Evolutionary conservation across 345 rosid genomes (phyloP).

Genomic region (Alliaria petiolata): DNA sequence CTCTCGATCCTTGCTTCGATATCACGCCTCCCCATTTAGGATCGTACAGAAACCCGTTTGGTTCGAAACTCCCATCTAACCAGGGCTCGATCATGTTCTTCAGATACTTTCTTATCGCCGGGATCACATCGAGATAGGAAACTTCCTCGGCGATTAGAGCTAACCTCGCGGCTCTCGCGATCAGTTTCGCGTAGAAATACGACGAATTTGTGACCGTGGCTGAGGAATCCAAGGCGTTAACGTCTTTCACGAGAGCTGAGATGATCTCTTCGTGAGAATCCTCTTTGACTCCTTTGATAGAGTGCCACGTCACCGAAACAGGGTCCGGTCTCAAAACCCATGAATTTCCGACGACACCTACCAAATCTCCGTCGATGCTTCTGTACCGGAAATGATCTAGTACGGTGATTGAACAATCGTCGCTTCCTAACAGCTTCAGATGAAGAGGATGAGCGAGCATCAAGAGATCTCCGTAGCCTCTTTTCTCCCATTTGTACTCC

Average conservation of each 20-base stretch:
- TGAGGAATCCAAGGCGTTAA: slow-evolving; percentile 48
- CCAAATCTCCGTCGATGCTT: slow-evolving; percentile 86
- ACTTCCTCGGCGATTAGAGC: slow-evolving; percentile 93
- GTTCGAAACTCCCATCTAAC: slow-evolving; percentile 70
- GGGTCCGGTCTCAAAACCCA: slow-evolving; percentile 67
- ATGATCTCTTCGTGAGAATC: slow-evolving; percentile 51
- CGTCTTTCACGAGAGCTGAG: slow-evolving; percentile 67
- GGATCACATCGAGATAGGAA: slow-evolving; percentile 55
- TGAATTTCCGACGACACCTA: slow-evolving; percentile 77
- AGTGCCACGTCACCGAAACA: slow-evolving; percentile 85
- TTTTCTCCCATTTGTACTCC: slow-evolving; percentile 81
- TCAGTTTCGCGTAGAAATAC: slow-evolving; percentile 72
- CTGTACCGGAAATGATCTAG: slow-evolving; percentile 55
- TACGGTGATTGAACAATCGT: slow-evolving; percentile 42
- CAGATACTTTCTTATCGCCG: slow-evolving; percentile 52
- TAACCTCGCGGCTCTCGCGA: slow-evolving; percentile 86
- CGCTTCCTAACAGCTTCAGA: slow-evolving; percentile 45
- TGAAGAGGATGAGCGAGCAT: slow-evolving; percentile 94
- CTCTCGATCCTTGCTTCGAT: slow-evolving; percentile 59
- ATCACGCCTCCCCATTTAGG: slow-evolving; percentile 86
- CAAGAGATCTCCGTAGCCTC: slow-evolving; percentile 88
- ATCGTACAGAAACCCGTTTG: slow-evolving; percentile 79
- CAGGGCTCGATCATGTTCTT: slow-evolving; percentile 83
- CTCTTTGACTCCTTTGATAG: slow-evolving; percentile 57
- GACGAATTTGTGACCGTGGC: slow-evolving; percentile 53